phyloP scores from a whole-genome alignment of 495 filamentous ascomycete genomes.

The Pyronema domesticum region DNA sequence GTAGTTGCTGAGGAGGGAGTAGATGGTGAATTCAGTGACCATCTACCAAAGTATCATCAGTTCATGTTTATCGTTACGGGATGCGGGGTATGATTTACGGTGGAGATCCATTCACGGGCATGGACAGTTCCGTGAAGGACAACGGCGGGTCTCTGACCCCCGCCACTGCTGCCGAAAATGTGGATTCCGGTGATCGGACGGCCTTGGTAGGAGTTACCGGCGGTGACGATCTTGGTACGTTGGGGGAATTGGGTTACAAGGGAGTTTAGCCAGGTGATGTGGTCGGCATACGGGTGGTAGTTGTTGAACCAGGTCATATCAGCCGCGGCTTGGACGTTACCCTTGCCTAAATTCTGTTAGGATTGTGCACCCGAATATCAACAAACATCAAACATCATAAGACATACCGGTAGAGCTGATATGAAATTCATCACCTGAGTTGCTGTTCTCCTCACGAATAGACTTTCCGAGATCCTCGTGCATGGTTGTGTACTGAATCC shows the following conservation, averaged over 20 bases:
- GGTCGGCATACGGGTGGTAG: constrained; percentile 40
- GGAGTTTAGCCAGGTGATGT: constrained; percentile 35
- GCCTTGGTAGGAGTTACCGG: constrained; percentile 35
- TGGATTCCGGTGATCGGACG: constrained; percentile 40
- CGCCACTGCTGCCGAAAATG: constrained; percentile 37
- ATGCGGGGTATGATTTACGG: constrained; percentile 8
- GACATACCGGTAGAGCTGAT: background rate
- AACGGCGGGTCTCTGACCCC: constrained; percentile 38
- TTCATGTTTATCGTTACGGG: background rate
- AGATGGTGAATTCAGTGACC: constrained; percentile 36
- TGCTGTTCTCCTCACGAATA: constrained; percentile 26
- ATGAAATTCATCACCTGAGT: background rate
- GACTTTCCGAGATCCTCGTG: constrained; percentile 31
- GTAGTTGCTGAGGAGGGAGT: constrained; percentile 34
- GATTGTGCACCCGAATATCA: constrained; percentile 11
- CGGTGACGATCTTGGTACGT: constrained; percentile 36
- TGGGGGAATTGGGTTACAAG: constrained; percentile 31
- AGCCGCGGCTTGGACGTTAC: constrained; percentile 8
- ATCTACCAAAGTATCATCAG: background rate
- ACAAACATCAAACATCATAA: background rate
- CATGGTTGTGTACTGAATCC: constrained; percentile 24
- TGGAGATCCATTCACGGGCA: constrained; percentile 47
- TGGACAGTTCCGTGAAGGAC: constrained; percentile 46
- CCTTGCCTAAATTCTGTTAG: constrained; percentile 5
- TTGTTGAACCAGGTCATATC: constrained; percentile 36